phyloP scores from a whole-genome alignment of 495 filamentous ascomycete genomes.

The Penicillium ucsense region DNA sequence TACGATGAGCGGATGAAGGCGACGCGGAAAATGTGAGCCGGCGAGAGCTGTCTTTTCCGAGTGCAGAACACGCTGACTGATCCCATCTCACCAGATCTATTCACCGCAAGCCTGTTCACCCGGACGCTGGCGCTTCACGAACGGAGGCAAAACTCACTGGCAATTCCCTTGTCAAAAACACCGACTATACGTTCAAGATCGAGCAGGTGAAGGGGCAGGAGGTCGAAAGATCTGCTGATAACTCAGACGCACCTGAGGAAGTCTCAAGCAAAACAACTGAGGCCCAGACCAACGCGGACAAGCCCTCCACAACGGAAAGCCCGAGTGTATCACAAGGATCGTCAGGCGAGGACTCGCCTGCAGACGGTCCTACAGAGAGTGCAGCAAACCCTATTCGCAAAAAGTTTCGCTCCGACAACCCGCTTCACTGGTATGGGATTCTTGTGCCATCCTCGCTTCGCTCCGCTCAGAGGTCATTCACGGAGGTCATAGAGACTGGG shows the following conservation, averaged over 20 bases:
- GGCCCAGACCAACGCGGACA: too few species aligned
- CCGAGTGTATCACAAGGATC: too few species aligned
- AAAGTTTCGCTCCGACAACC: constrained; percentile 37
- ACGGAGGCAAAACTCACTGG: too few species aligned
- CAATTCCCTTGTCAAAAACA: too few species aligned
- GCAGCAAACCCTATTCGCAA: constrained; percentile 7
- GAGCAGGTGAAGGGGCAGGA: too few species aligned
- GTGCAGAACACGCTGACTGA: not conserved
- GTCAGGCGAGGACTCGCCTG: not conserved
- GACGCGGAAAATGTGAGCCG: constrained; percentile 30
- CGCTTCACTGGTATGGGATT: constrained; percentile 63
- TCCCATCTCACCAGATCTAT: constrained; percentile 12
- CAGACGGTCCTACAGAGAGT: not conserved
- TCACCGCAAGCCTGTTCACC: not conserved
- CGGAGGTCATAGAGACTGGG: constrained; percentile 21
- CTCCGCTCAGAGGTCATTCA: constrained; percentile 45
- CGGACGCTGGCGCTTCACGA: too few species aligned
- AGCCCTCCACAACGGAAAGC: too few species aligned
- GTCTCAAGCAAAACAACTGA: not conserved
- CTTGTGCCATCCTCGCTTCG: constrained; percentile 51
- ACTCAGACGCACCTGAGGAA: not conserved
- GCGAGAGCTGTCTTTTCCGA: not conserved
- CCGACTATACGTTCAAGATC: too few species aligned
- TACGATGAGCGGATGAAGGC: constrained; percentile 70
- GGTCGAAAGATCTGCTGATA: too few species aligned